Percentiles rank a stretch among this genome's conserved stretches.
phyloP scores from a whole-genome alignment of 345 rosid genomes.

The Aegle marmelos region DNA sequence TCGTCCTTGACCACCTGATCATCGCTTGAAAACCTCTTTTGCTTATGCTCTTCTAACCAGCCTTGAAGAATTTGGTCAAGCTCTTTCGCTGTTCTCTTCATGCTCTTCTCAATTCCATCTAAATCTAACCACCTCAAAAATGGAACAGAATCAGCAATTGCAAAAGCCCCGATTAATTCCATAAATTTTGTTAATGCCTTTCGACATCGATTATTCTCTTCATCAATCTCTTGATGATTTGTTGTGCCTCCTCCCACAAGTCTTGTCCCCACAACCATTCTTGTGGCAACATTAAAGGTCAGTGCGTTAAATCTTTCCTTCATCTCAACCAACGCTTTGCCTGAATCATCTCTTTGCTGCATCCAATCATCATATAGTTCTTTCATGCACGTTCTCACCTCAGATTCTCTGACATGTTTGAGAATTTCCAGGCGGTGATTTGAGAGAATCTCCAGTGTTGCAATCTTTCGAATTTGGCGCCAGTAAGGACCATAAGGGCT shows the following conservation, averaged over 20 bases:
- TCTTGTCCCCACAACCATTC: slow-evolving; percentile 27
- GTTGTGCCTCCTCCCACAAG: background rate
- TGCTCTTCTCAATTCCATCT: slow-evolving; percentile 24
- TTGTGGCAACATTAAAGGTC: slow-evolving; percentile 28
- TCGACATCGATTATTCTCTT: slow-evolving; percentile 4
- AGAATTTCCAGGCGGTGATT: slow-evolving; percentile 30
- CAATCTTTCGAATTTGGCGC: slow-evolving; percentile 35
- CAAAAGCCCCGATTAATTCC: slow-evolving; percentile 16
- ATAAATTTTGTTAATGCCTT: slow-evolving; percentile 16
- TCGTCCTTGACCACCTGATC: background rate
- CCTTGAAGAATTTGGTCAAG: slow-evolving; percentile 19
- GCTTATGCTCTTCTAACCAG: slow-evolving; percentile 29
- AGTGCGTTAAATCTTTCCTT: slow-evolving; percentile 30
- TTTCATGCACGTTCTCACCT: slow-evolving; percentile 10
- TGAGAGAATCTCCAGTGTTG: slow-evolving; percentile 30
- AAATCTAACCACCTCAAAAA: slow-evolving; percentile 35
- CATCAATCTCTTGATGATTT: background rate
- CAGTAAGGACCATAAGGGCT: slow-evolving; percentile 32
- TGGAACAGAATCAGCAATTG: slow-evolving; percentile 30
- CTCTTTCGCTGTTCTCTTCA: slow-evolving; percentile 23
- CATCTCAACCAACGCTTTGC: slow-evolving; percentile 25
- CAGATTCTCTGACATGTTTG: slow-evolving; percentile 24
- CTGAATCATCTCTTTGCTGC: background rate
- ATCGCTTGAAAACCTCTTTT: background rate
- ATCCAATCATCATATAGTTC: slow-evolving; percentile 19